Base-by-base conservation (phyloP, 2,329 filamentous ascomycete genomes). In the Xylaria sp. region DNA sequence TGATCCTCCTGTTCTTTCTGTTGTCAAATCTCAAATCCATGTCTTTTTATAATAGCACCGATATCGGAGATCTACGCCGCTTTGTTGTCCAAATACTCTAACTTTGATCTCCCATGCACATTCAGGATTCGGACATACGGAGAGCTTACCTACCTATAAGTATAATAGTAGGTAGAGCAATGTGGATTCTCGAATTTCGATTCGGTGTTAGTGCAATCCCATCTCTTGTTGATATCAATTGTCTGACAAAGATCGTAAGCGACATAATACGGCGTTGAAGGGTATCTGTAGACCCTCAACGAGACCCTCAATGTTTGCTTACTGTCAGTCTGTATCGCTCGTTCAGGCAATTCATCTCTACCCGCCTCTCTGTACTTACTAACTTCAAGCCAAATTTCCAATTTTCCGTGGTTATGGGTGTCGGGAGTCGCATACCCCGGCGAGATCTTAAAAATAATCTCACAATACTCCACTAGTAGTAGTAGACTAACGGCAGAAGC, bases 1-100 rank as follows among this genome's bases (percentile, higher is more conserved):
- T 54, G 18, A 56, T 57, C 55, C 36, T 41, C 33, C 54, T 9
- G 36, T 39, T 57, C 55, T 20, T 41, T n/a, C 54, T 9, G 36
- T 39, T 48, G 36, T 62, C 62, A 20, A 69, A 69, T 66, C 58
- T 69, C 62, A 60, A 69, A 66, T 69, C 31, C 31, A 49, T 23
- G 13, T n/a, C 51, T 62, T 68, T 49, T 56, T 61, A 62, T 18
- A 63, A 59, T 56, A 51, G 41, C 20, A 56, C 63, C 67, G 67
- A 66, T 51, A 60, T 41, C 67, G 67, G 67, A 63, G 28, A 23
- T 55, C 25, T 28, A 52, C 13, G 49, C 12, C 2, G 23, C 15
- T 31, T 31, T 52, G 23, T 6, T 52, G 25, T 52, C 49, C 23
- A 28, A 6, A 25, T 15, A 15, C 23, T 15, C 51, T 20, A 43